Evolutionary conservation across 2,329 filamentous ascomycete species (phyloP).

Genomic region (Apiospora sp.): DNA sequence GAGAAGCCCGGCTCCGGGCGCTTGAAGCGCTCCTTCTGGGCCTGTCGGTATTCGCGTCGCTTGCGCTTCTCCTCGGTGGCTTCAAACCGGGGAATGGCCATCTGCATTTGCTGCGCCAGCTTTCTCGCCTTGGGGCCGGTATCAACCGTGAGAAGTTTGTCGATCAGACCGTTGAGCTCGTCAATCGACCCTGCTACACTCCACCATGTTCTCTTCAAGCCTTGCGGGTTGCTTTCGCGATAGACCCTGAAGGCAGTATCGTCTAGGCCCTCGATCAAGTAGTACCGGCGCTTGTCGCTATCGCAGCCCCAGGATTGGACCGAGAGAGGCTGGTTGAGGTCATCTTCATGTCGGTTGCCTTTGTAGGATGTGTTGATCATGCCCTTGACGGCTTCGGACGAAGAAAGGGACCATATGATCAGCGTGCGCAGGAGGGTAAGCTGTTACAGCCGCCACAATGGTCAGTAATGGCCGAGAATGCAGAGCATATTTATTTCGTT

Average conservation of each 20-base stretch:
- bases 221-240: constrained; percentile 85
- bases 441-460: constrained; percentile 52
- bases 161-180: constrained; percentile 77
- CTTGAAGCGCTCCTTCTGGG: constrained; percentile 85
- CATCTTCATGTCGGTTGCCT: constrained; percentile 80
- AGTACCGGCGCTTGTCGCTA: constrained; percentile 91
- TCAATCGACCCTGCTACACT: constrained; percentile 91
- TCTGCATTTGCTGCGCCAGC: constrained; percentile 78
- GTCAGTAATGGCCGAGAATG: constrained; percentile 25
- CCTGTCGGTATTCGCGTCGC: constrained; percentile 88
- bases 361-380: constrained; percentile 91
- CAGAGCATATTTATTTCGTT: neutral
- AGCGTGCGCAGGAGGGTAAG: constrained; percentile 84
- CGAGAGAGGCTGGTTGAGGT: constrained; percentile 84
- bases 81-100: constrained; percentile 88
- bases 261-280: constrained; percentile 90
- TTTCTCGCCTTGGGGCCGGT: constrained; percentile 82
- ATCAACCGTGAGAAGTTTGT: constrained; percentile 79
- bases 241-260: constrained; percentile 95
- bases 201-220: constrained; percentile 84
- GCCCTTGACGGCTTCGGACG: constrained; percentile 81
- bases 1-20: constrained; percentile 90
- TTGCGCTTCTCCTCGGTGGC: constrained; percentile 96
- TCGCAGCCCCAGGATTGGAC: constrained; percentile 92
- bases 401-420: constrained; percentile 87